phyloP scores from a whole-genome alignment of 768 basidiomycete genomes.

The Kwoniella bestiolae region DNA sequence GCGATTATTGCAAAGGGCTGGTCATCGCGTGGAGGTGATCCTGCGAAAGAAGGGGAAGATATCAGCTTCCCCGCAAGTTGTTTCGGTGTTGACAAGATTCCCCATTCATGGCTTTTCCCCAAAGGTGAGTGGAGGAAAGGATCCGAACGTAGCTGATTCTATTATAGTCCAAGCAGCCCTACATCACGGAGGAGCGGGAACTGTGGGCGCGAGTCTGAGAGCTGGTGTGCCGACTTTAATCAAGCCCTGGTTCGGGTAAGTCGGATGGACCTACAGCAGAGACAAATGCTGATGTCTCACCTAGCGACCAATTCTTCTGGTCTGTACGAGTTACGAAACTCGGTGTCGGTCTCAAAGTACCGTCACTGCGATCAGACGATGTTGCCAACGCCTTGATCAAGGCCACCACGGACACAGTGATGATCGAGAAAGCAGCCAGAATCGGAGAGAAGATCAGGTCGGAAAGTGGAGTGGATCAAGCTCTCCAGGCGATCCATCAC shows the following conservation, averaged over 20 bases:
- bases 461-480: constrained; percentile 65
- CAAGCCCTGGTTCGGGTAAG: constrained; percentile 70
- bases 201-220: constrained; percentile 69
- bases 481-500: constrained; percentile 65
- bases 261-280: not conserved
- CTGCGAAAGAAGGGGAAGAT: constrained; percentile 58
- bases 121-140: constrained; percentile 61
- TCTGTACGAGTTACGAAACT: constrained; percentile 68
- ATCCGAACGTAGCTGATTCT: constrained; percentile 62
- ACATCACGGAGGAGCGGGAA: constrained; percentile 74
- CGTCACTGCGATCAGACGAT: constrained; percentile 61
- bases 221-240: constrained; percentile 71
- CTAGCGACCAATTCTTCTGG: constrained; percentile 69
- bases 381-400: constrained; percentile 64
- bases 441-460: constrained; percentile 61
- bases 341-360: constrained; percentile 65
- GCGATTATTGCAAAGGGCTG: constrained; percentile 73
- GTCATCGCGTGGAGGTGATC: constrained; percentile 63
- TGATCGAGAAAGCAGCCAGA: constrained; percentile 67
- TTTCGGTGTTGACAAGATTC: constrained; percentile 66
- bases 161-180: constrained; percentile 68
- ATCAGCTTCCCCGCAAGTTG: constrained; percentile 60
- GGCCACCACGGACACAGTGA: constrained; percentile 65
- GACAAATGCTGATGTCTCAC: constrained; percentile 14
- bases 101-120: constrained; percentile 63